Evolutionary conservation across 331 rosid species (phyloP).

Genomic region (Pyrus hybrid): DNA sequence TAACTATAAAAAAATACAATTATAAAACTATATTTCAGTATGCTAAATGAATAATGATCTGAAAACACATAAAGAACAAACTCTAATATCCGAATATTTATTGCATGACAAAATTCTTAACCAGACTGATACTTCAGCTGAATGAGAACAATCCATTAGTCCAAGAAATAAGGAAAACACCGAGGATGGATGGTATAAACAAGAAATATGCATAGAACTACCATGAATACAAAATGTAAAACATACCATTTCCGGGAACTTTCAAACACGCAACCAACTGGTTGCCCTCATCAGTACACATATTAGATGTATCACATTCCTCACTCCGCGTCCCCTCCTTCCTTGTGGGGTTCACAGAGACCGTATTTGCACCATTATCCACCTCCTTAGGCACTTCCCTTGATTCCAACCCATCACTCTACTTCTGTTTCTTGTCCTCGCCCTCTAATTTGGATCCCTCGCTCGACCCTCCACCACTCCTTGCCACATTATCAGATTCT

Average conservation of each 20-base stretch:
- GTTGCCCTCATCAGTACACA: slow-evolving; percentile 23
- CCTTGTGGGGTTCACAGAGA: background rate
- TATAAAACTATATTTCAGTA: background rate
- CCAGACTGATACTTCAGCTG: background rate
- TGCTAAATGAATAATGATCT: background rate
- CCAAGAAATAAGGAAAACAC: background rate
- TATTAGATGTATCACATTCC: slow-evolving; percentile 39
- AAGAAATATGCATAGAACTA: background rate
- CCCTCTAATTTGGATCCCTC: background rate
- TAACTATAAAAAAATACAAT: background rate
- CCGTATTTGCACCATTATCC: slow-evolving; percentile 13
- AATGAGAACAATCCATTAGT: background rate
- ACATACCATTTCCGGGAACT: slow-evolving; percentile 45
- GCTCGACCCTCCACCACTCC: background rate
- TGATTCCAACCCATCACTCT: background rate
- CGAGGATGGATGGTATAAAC: background rate
- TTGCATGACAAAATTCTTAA: background rate
- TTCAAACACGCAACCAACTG: slow-evolving; percentile 39
- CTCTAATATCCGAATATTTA: background rate
- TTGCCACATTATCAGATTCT: background rate
- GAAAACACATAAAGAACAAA: background rate
- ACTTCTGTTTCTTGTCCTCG: slow-evolving; percentile 14
- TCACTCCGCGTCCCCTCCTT: slow-evolving; percentile 25
- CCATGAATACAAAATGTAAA: background rate
- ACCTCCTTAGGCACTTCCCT: slow-evolving; percentile 12